Conservation (phyloP, 345 rosid species). For the Syzygium jambos region DNA sequence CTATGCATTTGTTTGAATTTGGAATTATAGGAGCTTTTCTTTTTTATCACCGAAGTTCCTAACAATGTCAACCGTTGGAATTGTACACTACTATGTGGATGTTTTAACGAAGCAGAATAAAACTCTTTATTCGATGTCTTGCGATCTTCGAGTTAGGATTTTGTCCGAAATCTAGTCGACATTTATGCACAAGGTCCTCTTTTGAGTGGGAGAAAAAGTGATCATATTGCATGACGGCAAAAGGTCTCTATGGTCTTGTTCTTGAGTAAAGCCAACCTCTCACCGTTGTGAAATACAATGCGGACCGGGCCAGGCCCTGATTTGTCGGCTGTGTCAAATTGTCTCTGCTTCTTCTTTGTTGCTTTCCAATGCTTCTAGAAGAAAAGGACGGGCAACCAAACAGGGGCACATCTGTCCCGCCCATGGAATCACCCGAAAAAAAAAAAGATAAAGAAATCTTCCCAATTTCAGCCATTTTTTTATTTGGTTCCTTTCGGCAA, state of each 20-base stretch:
- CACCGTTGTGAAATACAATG: neutral
- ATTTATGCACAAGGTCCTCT: neutral
- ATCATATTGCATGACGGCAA: neutral
- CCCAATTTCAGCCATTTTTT: neutral
- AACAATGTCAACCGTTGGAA: neutral
- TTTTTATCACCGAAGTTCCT: neutral
- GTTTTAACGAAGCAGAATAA: neutral
- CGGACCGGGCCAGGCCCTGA: neutral
- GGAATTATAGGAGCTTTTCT: neutral
- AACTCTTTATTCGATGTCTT: neutral
- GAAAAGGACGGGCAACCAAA: neutral
- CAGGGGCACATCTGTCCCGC: neutral
- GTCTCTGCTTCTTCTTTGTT: neutral
- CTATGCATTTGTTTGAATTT: neutral
- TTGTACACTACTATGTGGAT: neutral
- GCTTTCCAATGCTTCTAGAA: neutral
- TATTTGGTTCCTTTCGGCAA: neutral
- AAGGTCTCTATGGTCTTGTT: neutral
- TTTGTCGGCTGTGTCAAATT: neutral
- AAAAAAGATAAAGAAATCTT: neutral
- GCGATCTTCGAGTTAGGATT: neutral
- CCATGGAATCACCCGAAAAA: neutral
- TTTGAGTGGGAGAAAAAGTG: neutral
- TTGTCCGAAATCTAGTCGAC: neutral
- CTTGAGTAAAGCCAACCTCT: neutral